Evolutionary conservation across 2,329 filamentous ascomycete genomes (phyloP).

Genomic region (Penicillium sp.): DNA sequence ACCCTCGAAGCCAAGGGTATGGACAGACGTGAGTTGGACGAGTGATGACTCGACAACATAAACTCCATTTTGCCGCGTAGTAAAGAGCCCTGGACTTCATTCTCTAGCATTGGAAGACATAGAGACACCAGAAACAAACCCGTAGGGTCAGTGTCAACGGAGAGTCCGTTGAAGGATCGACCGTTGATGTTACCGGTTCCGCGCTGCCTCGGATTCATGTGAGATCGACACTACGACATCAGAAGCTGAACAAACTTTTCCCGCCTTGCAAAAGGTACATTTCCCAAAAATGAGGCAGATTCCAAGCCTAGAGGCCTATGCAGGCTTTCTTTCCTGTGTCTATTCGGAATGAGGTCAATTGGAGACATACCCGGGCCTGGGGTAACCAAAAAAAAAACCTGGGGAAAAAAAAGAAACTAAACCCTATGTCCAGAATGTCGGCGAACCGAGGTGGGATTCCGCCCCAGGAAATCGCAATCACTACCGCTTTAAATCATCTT

Average conservation of each 20-base stretch:
- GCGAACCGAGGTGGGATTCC: slow-evolving; percentile 1
- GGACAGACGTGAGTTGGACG: not conserved
- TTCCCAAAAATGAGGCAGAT: not conserved
- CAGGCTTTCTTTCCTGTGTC: not conserved
- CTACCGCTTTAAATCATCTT: not conserved
- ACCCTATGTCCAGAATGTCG: not conserved
- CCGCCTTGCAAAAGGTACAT: not conserved
- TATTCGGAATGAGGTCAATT: not conserved
- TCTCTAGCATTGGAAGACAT: not conserved
- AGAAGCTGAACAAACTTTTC: slow-evolving; percentile 5
- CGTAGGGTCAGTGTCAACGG: not conserved
- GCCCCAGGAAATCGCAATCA: not conserved
- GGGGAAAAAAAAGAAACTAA: not conserved
- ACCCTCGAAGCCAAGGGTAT: not conserved
- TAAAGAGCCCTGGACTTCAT: not conserved
- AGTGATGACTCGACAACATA: not conserved
- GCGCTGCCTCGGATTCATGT: slow-evolving; percentile 17
- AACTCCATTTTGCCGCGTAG: not conserved
- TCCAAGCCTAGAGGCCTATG: not conserved
- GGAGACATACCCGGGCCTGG: not conserved
- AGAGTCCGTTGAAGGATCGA: not conserved
- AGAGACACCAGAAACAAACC: not conserved
- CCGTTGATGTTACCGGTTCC: not conserved
- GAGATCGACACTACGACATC: slow-evolving; percentile 22
- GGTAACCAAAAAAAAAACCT: not conserved